Base-by-base conservation (phyloP, 1,139 yeast species). In the Pneumocystis carinii region DNA sequence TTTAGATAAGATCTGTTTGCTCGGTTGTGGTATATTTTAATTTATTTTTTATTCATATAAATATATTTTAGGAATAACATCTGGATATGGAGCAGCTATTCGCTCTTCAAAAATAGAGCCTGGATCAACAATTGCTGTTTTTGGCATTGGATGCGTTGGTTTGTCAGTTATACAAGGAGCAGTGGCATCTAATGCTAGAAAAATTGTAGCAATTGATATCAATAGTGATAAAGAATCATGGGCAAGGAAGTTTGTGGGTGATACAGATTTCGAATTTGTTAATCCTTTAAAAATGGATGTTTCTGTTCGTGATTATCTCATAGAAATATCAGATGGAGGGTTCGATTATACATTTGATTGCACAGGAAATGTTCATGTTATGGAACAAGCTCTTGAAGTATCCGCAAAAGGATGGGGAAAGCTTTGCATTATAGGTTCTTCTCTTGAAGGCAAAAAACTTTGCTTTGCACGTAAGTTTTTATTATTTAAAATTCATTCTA, bases 141-240 rank as follows among this genome's bases (percentile, higher is more conserved):
- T 94, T 72, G 98, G 98, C 74, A 95, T 95, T 67, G 98, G 98
- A 66, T 87, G 96, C 73, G 96, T 92, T 66, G 98, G 98, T 66
- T 81, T 94, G 70, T 86, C 96, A 15, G 97, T 89, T 58, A 89
- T 90, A 62, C 97, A 90, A 77, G 98, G 98, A 74, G 96, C 97
- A 62, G 81, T 79, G 64, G 82, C 83, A 70, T 84, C 92, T 76
- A 83, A 85, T 70, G 96, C 97, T 53, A 80, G 81, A 63, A 82
- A 83, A 75, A 87, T 92, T 76, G 86, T 89, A 71, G 92, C 90
- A 59, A 83, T 92, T 67, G 98, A 92, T 75, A 81, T 88, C 73
- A 92, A 90, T 72, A 86, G 86, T 70, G 78, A 80, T 72, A 92
- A 92, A 80, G 81, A 86, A 76, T 84, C 79, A 69, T 90, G 95